phyloP scores from a whole-genome alignment of 1,139 yeast genomes.

The Debaryomycetaceae sp. region DNA sequence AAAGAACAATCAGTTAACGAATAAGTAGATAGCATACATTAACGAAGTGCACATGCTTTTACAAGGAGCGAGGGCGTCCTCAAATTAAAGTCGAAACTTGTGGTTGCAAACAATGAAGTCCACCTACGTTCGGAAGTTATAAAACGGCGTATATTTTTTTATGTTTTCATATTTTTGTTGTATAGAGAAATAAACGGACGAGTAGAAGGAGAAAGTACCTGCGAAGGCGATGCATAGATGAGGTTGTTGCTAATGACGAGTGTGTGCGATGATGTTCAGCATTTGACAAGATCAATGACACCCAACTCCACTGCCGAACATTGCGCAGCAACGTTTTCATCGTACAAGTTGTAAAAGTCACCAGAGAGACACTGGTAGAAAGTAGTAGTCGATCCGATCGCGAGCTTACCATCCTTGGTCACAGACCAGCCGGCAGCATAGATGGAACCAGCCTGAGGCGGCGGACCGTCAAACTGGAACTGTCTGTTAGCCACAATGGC shows the following conservation, averaged over 20 bases:
- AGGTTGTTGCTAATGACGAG: constrained; percentile 1
- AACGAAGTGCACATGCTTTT: background rate
- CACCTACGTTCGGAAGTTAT: background rate
- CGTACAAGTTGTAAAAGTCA: constrained; percentile 77
- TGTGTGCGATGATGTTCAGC: constrained; percentile 30
- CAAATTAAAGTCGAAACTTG: background rate
- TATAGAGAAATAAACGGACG: background rate
- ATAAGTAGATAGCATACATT: background rate
- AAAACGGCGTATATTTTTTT: background rate
- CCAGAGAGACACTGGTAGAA: constrained; percentile 84
- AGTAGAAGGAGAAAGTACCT: background rate
- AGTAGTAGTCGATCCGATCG: constrained; percentile 58
- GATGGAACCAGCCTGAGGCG: constrained; percentile 86
- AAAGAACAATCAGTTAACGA: background rate
- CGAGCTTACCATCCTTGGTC: constrained; percentile 60
- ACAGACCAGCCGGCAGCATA: constrained; percentile 84
- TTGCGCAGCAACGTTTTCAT: constrained; percentile 60
- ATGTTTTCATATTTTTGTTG: constrained; percentile 1
- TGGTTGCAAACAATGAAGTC: background rate
- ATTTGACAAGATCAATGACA: constrained; percentile 58
- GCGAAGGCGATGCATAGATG: constrained; percentile 3
- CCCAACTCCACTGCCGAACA: constrained; percentile 62
- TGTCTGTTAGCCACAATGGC: constrained; percentile 82
- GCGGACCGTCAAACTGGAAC: constrained; percentile 88
- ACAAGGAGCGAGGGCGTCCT: background rate